phyloP scores from a whole-genome alignment of 177 flowering plant genomes.

The Vitis hybrid region DNA sequence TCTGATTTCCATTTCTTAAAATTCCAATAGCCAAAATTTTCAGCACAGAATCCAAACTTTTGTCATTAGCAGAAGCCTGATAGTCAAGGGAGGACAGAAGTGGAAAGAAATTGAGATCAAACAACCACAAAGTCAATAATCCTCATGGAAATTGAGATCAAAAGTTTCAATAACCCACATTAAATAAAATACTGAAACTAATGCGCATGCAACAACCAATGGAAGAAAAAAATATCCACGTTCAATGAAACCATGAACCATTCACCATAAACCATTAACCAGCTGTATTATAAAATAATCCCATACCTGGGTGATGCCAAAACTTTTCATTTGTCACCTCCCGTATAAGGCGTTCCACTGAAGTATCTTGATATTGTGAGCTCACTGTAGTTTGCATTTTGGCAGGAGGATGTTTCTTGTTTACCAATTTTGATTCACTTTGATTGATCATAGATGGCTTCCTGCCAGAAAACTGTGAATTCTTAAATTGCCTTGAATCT shows the following conservation, averaged over 20 bases:
- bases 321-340: constrained; percentile 96
- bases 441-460: constrained; percentile 43
- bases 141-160: neutral
- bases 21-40: no score
- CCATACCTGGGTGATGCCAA: constrained; percentile 93
- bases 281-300: neutral
- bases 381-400: constrained; percentile 52
- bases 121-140: no score
- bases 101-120: no score
- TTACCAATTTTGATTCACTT: constrained; percentile 53
- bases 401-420: constrained; percentile 57
- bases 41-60: no score
- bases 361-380: constrained; percentile 70
- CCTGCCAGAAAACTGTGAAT: constrained; percentile 39
- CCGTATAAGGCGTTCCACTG: constrained; percentile 92
- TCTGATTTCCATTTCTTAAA: no score
- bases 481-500: constrained; percentile 54
- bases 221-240: neutral
- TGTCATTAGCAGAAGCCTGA: no score
- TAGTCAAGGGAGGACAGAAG: no score
- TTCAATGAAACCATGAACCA: neutral
- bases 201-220: neutral
- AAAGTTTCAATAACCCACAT: neutral
- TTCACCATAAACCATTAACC: neutral
- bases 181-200: neutral